phyloP scores from a whole-genome alignment of 73 alveolate species.

The Paramecium sexaurelia region DNA sequence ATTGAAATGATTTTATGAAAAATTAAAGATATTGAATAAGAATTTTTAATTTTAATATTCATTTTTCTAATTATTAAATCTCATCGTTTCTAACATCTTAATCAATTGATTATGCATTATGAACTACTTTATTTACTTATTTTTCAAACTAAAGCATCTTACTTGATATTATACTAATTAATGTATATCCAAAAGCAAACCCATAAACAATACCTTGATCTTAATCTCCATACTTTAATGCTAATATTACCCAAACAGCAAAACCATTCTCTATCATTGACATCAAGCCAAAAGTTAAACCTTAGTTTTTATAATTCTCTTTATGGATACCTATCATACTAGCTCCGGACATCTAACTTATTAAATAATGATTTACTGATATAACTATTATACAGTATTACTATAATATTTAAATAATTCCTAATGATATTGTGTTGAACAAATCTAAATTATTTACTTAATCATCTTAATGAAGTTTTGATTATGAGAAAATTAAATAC shows the following conservation, averaged over 20 bases:
- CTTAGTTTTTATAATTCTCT: neutral
- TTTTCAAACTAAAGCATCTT: neutral
- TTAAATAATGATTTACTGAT: neutral
- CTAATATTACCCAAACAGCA: constrained; percentile 15
- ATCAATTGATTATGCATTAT: neutral
- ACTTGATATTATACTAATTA: neutral
- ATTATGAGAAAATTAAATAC: neutral
- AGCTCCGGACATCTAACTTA: neutral
- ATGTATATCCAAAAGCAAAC: neutral
- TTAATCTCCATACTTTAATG: neutral
- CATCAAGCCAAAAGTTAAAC: constrained; percentile 16
- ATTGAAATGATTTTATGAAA: neutral
- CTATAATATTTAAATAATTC: neutral
- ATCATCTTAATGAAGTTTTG: neutral
- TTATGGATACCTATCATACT: neutral
- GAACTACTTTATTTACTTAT: neutral
- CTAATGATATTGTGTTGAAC: neutral
- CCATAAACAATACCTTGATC: neutral
- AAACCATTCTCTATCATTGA: constrained; percentile 1
- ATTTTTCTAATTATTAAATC: neutral
- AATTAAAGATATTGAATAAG: neutral
- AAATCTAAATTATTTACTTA: too few relatives aligned
- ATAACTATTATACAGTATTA: neutral
- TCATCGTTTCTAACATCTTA: neutral
- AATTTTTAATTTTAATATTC: neutral